Base-by-base conservation (phyloP, 345 rosid genomes). In the Euphorbia tirucalli region DNA sequence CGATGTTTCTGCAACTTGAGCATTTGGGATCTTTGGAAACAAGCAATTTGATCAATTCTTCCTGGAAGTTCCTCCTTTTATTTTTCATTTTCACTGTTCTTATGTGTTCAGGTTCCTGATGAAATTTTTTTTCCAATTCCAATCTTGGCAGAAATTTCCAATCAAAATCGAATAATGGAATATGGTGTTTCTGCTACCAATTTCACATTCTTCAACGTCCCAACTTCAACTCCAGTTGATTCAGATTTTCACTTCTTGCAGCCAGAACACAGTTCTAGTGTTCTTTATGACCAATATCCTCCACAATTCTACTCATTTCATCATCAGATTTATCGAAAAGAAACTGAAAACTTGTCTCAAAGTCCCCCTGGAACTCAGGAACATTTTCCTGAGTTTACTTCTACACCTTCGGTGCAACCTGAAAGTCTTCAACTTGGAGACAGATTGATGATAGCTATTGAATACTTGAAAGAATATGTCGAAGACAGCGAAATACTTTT, bases 1-100 rank as follows among this genome's bases (percentile, higher is more conserved):
- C 77, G 83, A 90, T 88, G 90, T 86, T 90, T 84, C 87, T 79
- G 86, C 87, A 72, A 82, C 81, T 74, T 80, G 80, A 87, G 85
- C 89, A 78, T 85, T 78, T 84, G 48, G 81, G 84, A 82, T 66
- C 71, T 75, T 72, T 72, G 75, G 87, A 89, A 65, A 49, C 78
- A 61, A 81, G 83, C 84, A 66, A 77, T 72, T 41, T 41, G 44
- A 73, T 71, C 75, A 79, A 82, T 77, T 68, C 82, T 79, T 84
- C 89, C 77, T 83, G 92, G 93, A 86, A 83, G 86, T 87, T 87
- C 80, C 84, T 87, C 78, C 71, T 82, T 83, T 79, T 74, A 82
- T 80, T 83, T 72, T 84, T 81, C 90, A 82, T 87, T 86, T 87
- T 86, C 78, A 83, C 81, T 66, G 65, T 68, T 57, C 89, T 84